phyloP scores from a whole-genome alignment of 23 red algal species.

The Gracilariopsis chorda region DNA sequence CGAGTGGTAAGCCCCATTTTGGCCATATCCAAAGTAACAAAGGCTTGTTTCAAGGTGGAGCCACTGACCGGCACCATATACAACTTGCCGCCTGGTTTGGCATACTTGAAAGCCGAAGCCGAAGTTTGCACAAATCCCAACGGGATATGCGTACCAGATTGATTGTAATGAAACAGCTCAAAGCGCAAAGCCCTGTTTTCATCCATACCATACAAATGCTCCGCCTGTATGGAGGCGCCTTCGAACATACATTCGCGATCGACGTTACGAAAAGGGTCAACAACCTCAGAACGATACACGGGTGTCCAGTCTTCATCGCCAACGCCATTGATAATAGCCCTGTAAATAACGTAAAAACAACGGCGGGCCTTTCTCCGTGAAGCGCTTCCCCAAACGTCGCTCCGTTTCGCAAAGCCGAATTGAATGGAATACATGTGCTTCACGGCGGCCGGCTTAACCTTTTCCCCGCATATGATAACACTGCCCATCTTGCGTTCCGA shows the following conservation, averaged over 20 bases:
- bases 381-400: slow-evolving; percentile 29
- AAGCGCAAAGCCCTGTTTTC: slow-evolving; percentile 60
- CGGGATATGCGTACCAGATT: slow-evolving; percentile 49
- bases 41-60: slow-evolving; percentile 38
- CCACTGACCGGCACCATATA: slow-evolving; percentile 64
- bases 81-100: slow-evolving; percentile 60
- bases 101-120: slow-evolving; percentile 58
- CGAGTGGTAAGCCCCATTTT: slow-evolving; percentile 57
- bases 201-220: slow-evolving; percentile 67
- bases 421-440: slow-evolving; percentile 65
- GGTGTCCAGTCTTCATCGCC: slow-evolving; percentile 75
- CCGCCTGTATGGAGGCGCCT: slow-evolving; percentile 55
- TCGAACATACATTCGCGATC: slow-evolving; percentile 49
- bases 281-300: slow-evolving; percentile 63
- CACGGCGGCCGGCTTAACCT: background rate
- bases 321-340: slow-evolving; percentile 67
- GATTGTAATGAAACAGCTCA: slow-evolving; percentile 62
- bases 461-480: slow-evolving; percentile 60
- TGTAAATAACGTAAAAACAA: slow-evolving; percentile 59
- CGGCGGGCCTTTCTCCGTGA: slow-evolving; percentile 14
- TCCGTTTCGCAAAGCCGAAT: slow-evolving; percentile 43
- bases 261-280: background rate
- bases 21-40: slow-evolving; percentile 67
- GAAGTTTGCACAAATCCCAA: slow-evolving; percentile 71
- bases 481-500: slow-evolving; percentile 36